Percentiles rank a stretch among this genome's conserved stretches.
Conservation (phyloP, 345 rosid genomes). For the Gossypium longicalyx region DNA sequence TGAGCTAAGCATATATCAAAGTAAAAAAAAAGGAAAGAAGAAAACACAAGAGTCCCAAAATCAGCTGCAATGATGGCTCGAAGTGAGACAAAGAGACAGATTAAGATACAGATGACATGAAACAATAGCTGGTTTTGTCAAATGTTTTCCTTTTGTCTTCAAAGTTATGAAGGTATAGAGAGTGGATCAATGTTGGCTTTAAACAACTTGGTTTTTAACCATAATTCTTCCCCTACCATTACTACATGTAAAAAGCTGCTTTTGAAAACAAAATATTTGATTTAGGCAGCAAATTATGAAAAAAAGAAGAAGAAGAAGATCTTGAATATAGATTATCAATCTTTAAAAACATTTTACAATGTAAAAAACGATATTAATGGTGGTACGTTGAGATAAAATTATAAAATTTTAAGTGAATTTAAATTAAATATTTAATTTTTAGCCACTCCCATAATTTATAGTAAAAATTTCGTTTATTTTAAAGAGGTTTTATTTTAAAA, state of each 20-base stretch:
- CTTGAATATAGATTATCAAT: too few species aligned
- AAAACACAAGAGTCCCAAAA: background rate
- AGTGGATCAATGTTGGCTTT: background rate
- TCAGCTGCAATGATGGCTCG: background rate
- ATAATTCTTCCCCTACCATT: background rate
- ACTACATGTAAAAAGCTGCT: background rate
- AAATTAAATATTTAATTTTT: too few species aligned
- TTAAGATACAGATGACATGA: background rate
- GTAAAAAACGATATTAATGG: too few species aligned
- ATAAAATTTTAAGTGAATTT: too few species aligned
- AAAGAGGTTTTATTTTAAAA: too few species aligned
- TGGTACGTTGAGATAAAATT: too few species aligned
- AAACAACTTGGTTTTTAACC: background rate
- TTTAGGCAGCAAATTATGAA: background rate
- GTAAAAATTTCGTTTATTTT: too few species aligned
- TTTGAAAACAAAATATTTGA: background rate
- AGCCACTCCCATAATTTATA: too few species aligned
- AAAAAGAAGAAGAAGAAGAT: background rate
- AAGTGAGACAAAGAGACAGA: background rate
- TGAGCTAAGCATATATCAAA: background rate
- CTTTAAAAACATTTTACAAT: too few species aligned
- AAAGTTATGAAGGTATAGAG: background rate
- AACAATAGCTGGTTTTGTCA: background rate
- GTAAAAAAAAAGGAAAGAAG: too few species aligned
- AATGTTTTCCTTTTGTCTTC: background rate